Percentiles rank a stretch among this genome's conserved stretches.
These are phyloP conservation scores for Graphiopsis chlorocephala DNA, from an alignment of 2,329 filamentous ascomycete species.

Conservation along the genomic window DNA sequence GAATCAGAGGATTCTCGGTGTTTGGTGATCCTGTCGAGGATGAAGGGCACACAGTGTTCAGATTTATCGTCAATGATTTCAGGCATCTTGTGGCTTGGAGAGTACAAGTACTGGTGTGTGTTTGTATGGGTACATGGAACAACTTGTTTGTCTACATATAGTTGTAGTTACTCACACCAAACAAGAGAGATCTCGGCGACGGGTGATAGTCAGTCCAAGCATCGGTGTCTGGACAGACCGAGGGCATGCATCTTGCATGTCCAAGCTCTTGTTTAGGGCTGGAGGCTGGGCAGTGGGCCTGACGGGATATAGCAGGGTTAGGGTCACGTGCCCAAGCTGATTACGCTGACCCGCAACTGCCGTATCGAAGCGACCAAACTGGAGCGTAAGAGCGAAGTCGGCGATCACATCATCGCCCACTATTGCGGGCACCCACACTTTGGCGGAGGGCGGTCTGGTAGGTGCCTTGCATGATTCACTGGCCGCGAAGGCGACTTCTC, in stretches of 20 bases:
- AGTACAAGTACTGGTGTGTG: background rate
- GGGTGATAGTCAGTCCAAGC: slow-evolving; percentile 11
- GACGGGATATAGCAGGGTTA: background rate
- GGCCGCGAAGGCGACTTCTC: background rate
- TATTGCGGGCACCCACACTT: slow-evolving; percentile 12
- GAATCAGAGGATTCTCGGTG: slow-evolving; percentile 44
- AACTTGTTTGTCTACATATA: background rate
- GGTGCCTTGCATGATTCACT: slow-evolving; percentile 14
- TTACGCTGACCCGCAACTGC: background rate
- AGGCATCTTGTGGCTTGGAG: slow-evolving; percentile 36
- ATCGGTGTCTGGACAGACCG: slow-evolving; percentile 11
- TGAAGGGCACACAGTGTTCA: slow-evolving; percentile 73
- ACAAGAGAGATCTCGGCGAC: background rate
- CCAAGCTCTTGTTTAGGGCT: background rate
- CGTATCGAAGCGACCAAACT: background rate
- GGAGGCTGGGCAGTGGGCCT: background rate
- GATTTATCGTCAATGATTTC: slow-evolving; percentile 73
- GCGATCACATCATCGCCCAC: slow-evolving; percentile 11
- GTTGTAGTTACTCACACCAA: background rate
- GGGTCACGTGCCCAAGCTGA: background rate
- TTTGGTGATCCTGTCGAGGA: slow-evolving; percentile 57
- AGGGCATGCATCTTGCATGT: background rate
- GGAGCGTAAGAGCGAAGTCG: background rate
- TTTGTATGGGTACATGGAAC: background rate
- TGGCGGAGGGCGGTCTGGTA: slow-evolving; percentile 8